Evolutionary conservation across 108 stramenopile species (phyloP).

Genomic region (Cyclotella atomus): DNA sequence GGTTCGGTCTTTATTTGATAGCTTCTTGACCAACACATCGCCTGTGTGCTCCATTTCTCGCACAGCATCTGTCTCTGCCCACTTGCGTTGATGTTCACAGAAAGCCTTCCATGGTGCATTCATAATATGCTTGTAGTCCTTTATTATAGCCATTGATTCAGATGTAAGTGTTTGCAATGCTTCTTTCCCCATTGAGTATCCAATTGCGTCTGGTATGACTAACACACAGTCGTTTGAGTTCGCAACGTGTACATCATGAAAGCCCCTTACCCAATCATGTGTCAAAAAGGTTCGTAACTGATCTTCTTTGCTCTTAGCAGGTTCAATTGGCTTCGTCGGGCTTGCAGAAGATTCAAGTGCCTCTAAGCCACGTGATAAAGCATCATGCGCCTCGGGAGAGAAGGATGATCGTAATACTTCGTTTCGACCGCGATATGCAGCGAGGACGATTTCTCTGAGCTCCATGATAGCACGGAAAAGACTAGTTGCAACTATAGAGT

Average conservation of each 20-base stretch:
- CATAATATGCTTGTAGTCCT: conserved; percentile 63
- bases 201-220: conserved; percentile 63
- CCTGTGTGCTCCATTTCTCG: conserved; percentile 79
- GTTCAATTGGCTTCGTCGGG: conserved; percentile 7
- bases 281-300: conserved; percentile 55
- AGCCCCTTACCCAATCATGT: conserved; percentile 64
- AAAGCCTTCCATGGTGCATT: conserved; percentile 72
- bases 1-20: conserved; percentile 45
- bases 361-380: conserved; percentile 59
- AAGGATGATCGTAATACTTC: conserved; percentile 61
- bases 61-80: conserved; percentile 88
- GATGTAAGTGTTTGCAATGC: conserved; percentile 53
- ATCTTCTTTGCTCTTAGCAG: conserved; percentile 39
- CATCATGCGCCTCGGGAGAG: conserved; percentile 59
- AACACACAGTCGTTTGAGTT: too few species aligned
- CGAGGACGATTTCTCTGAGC: conserved; percentile 72
- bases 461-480: conserved; percentile 59
- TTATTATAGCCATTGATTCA: conserved; percentile 58
- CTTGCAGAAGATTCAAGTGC: conserved; percentile 12
- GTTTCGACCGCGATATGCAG: conserved; percentile 64
- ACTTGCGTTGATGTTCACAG: conserved; percentile 71
- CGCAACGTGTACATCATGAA: conserved; percentile 54
- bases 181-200: conserved; percentile 33
- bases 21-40: conserved; percentile 56
- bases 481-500: conserved; percentile 32